Base-by-base conservation (phyloP, 495 filamentous ascomycete species). In the Aspergillus biplanus region DNA sequence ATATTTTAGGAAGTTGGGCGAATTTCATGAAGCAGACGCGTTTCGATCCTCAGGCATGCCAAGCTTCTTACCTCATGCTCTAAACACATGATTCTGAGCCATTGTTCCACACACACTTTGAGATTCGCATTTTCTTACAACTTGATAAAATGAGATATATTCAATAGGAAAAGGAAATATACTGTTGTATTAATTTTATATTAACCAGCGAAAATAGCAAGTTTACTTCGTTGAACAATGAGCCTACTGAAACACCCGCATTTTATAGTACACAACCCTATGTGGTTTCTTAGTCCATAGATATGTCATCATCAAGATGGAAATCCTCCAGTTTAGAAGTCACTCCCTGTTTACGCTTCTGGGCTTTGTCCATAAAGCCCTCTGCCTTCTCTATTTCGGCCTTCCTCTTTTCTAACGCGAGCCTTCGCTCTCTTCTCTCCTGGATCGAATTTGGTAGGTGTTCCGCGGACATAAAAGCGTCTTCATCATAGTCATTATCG, bases 221-320 rank as follows among this genome's bases (percentile, higher is more conserved):
- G 21, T 27, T 27, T 27, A 27, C 1, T 27, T 27, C 21, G 21
- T 27, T 27, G 21, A 27, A 27, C 2, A 27, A 27, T 27, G 21
- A 27, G 21, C 21, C 21, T 27, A 27, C 11, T 44, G 11, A 44
- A 44, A 5, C 39, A 9, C 0, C n/a, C 39, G 39, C 4, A 6
- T 9, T 44, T 12, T 50, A 18, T 50, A 8, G 47, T 21, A 7
- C 16, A 27, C 18, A 49, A 31, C 48, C 44, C 15, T 50, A 33
- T 37, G n/a, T 55, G 39, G 6, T 61, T 21, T 39, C 13, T 44
- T 92, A 90, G 71, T 90, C 90, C 27, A 85, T 35, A 7, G 52
- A 61, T 12, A 50, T 50, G 32, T 63, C 63, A 48, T 73, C 71
- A 15, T 72, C 65, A 60, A 80, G 69, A 53, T 78, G 72, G n/a